Percentiles rank a stretch among this genome's conserved stretches.
Conservation (phyloP, 2,329 filamentous ascomycete species). For the Fusarium burgessii region DNA sequence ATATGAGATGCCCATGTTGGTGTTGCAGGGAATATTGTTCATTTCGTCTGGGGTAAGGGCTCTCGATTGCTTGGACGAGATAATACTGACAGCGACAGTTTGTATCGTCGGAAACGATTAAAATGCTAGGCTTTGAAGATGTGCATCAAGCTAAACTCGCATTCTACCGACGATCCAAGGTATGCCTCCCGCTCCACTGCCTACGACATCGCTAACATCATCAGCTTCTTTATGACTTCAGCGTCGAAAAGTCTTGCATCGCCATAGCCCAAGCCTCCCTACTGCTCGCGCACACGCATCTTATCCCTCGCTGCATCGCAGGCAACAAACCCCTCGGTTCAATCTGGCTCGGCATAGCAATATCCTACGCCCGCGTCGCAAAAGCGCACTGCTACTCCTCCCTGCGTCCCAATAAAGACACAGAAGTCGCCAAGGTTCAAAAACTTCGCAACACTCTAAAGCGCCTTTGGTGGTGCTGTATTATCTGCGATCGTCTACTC, state of each 20-base stretch:
- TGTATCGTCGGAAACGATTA: conserved; percentile 34
- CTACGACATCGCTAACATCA: fast-evolving
- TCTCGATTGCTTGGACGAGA: fast-evolving
- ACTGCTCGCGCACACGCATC: conserved; percentile 41
- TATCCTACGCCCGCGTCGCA: conserved; percentile 43
- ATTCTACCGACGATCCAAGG: conserved; percentile 43
- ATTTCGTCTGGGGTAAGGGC: conserved; percentile 37
- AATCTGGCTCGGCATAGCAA: conserved; percentile 44
- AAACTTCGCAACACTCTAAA: conserved; percentile 42
- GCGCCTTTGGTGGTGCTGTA: conserved; percentile 45
- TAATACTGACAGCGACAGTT: conserved; percentile 22
- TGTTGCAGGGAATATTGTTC: conserved; percentile 41
- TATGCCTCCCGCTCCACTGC: background rate
- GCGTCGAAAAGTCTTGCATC: conserved; percentile 40
- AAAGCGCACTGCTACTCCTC: conserved; percentile 43
- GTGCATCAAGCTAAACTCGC: conserved; percentile 42
- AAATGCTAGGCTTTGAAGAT: conserved; percentile 38
- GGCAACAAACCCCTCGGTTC: conserved; percentile 44
- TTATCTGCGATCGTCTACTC: conserved; percentile 40
- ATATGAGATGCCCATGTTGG: conserved; percentile 39
- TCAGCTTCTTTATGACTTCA: conserved; percentile 45
- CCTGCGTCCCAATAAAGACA: conserved; percentile 7
- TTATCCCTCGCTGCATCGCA: conserved; percentile 42
- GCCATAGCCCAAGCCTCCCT: conserved; percentile 43
- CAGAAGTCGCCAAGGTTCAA: conserved; percentile 17